Evolutionary conservation across 2,329 filamentous ascomycete species (phyloP).

Genomic region (Apiospora rasikravindrae): DNA sequence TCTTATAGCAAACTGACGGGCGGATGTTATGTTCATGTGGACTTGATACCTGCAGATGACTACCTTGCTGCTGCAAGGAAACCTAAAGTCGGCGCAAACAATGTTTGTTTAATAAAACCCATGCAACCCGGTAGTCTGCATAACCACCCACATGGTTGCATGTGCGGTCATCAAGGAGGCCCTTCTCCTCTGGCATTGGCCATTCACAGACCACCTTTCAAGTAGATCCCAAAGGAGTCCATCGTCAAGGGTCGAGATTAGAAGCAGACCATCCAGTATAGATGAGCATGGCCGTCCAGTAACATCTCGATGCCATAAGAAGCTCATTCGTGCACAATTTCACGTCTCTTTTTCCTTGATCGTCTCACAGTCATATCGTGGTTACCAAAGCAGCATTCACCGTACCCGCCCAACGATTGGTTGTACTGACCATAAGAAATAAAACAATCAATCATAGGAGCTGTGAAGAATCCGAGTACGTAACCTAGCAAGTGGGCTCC

Average conservation of each 20-base stretch:
- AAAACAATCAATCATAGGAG: background rate
- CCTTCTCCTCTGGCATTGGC: background rate
- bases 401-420: background rate
- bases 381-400: background rate
- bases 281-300: background rate
- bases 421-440: background rate
- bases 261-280: background rate
- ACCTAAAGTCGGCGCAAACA: slow-evolving; percentile 1
- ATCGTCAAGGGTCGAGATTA: background rate
- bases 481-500: background rate
- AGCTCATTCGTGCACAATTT: background rate
- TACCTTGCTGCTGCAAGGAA: background rate
- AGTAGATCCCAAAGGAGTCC: background rate
- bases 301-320: background rate
- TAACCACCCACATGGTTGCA: slow-evolving; percentile 11
- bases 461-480: background rate
- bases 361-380: background rate
- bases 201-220: background rate
- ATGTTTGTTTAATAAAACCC: background rate
- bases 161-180: background rate
- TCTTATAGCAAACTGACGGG: background rate
- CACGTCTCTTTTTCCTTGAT: background rate
- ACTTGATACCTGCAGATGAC: slow-evolving; percentile 15
- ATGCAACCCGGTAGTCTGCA: slow-evolving; percentile 5
- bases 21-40: slow-evolving; percentile 7